These are phyloP conservation scores for Blastobotrys elegans DNA, from an alignment of 1,139 yeast genomes.

Conservation along the genomic window DNA sequence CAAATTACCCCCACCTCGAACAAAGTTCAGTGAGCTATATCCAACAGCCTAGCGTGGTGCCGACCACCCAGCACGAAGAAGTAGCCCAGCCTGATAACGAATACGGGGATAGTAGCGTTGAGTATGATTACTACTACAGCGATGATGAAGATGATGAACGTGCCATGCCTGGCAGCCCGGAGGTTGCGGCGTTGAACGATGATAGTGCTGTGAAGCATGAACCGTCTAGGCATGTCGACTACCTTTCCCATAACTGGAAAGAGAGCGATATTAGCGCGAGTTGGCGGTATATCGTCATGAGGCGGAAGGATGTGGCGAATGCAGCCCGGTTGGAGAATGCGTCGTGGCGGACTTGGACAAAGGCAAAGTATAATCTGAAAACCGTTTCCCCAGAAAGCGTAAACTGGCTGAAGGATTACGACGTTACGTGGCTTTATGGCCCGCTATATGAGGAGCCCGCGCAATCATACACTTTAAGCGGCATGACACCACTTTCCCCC, in stretches of 20 bases:
- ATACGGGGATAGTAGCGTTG: not conserved
- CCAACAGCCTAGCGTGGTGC: slow-evolving; percentile 1
- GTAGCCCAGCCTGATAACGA: not conserved
- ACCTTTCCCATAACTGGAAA: slow-evolving; percentile 92
- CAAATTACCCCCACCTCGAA: no score
- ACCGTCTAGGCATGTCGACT: slow-evolving; percentile 89
- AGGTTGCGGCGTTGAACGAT: slow-evolving; percentile 48
- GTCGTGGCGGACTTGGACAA: slow-evolving; percentile 87
- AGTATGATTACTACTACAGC: not conserved
- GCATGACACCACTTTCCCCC: slow-evolving; percentile 12
- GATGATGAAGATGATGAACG: slow-evolving; percentile 1
- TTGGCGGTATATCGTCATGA: slow-evolving; percentile 86
- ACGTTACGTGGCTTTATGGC: slow-evolving; percentile 85
- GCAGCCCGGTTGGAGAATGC: slow-evolving; percentile 74
- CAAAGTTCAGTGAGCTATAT: not conserved
- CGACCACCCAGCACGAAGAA: not conserved
- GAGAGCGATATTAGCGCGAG: slow-evolving; percentile 88
- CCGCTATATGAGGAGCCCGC: slow-evolving; percentile 56
- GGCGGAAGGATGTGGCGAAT: slow-evolving; percentile 57
- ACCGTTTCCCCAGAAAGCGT: slow-evolving; percentile 74
- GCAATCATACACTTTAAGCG: slow-evolving; percentile 27
- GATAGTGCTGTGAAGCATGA: slow-evolving; percentile 77
- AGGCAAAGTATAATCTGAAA: slow-evolving; percentile 61
- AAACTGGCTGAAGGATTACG: slow-evolving; percentile 79
- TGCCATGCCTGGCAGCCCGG: slow-evolving; percentile 31